A percentile compares a stretch with the other conserved stretches of the same genome.
These are phyloP conservation scores for Nigrospora oryzae DNA, from an alignment of 2,329 filamentous ascomycete genomes.

Conservation along the genomic window DNA sequence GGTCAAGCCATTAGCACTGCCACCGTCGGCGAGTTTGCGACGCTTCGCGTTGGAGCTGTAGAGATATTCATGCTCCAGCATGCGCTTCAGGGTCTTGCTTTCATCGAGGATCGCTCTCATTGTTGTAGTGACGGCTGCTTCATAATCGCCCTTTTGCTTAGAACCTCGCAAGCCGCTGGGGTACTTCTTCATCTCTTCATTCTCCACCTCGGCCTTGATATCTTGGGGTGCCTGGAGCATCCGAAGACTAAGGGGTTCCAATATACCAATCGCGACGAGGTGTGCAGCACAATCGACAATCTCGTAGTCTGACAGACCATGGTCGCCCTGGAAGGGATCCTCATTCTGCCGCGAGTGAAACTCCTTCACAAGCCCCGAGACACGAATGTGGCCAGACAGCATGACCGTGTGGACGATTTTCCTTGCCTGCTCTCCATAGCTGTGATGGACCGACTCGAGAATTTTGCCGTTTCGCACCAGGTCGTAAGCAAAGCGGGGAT, in stretches of 20 bases:
- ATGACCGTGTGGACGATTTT: constrained; percentile 69
- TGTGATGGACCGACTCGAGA: constrained; percentile 62
- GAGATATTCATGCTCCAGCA: constrained; percentile 26
- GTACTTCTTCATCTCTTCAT: constrained; percentile 49
- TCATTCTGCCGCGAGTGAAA: constrained; percentile 15
- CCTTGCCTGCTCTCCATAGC: constrained; percentile 67
- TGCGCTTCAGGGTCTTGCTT: constrained; percentile 40
- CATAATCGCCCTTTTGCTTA: constrained; percentile 58
- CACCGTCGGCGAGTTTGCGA: constrained; percentile 44
- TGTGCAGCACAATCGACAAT: constrained; percentile 42
- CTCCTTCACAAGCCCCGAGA: constrained; percentile 50
- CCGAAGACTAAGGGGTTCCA: constrained; percentile 52
- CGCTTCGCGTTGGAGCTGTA: constrained; percentile 32
- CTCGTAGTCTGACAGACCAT: constrained; percentile 15
- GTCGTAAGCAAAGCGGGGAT: constrained; percentile 71
- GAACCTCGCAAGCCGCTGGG: constrained; percentile 46
- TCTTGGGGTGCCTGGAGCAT: constrained; percentile 56
- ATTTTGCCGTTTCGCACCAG: constrained; percentile 77
- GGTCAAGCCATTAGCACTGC: constrained; percentile 20
- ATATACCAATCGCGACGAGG: constrained; percentile 55
- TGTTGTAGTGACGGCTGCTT: constrained; percentile 19
- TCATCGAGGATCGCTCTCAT: constrained; percentile 10
- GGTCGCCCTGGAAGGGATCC: neutral
- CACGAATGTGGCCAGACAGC: constrained; percentile 66
- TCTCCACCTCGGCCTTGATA: constrained; percentile 51